Percentiles rank a stretch among this genome's conserved stretches.
These are phyloP conservation scores for Aspergillus sp. DNA, from an alignment of 2,329 filamentous ascomycete species.

Conservation along the genomic window DNA sequence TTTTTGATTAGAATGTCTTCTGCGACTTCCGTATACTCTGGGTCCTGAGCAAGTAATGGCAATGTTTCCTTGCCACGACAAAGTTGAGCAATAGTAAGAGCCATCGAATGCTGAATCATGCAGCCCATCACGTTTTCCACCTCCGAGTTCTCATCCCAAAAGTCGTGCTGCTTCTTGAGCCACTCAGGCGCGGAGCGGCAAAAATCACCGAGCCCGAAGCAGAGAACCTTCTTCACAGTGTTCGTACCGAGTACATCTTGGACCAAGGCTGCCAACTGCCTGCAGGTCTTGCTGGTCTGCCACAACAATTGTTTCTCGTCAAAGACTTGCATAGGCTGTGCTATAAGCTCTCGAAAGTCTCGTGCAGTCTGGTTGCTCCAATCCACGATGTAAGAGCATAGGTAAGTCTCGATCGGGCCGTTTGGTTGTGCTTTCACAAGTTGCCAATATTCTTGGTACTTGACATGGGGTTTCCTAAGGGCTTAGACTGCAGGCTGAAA, in stretches of 20 bases:
- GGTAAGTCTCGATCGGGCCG: slow-evolving; percentile 1
- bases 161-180: slow-evolving; percentile 1
- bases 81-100: slow-evolving; percentile 3
- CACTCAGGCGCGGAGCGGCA: slow-evolving; percentile 2
- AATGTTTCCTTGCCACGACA: neutral
- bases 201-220: slow-evolving; percentile 2
- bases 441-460: slow-evolving; percentile 4
- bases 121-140: slow-evolving; percentile 3
- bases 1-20: neutral
- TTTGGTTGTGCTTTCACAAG: slow-evolving; percentile 1
- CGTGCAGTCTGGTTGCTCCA: slow-evolving; percentile 4
- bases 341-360: slow-evolving; percentile 3
- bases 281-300: slow-evolving; percentile 1
- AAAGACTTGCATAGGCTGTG: slow-evolving; percentile 3
- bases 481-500: slow-evolving; percentile 1
- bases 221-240: slow-evolving; percentile 2
- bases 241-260: slow-evolving; percentile 4
- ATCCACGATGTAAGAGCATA: slow-evolving; percentile 2
- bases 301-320: slow-evolving; percentile 1
- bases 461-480: slow-evolving; percentile 2
- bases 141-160: neutral
- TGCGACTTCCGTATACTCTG: slow-evolving; percentile 1
- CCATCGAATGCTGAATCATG: slow-evolving; percentile 4
- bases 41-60: slow-evolving; percentile 3
- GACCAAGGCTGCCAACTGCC: neutral